phyloP scores from a whole-genome alignment of 164 flowering plant genomes.

The Tetrastigma voinierianum region DNA sequence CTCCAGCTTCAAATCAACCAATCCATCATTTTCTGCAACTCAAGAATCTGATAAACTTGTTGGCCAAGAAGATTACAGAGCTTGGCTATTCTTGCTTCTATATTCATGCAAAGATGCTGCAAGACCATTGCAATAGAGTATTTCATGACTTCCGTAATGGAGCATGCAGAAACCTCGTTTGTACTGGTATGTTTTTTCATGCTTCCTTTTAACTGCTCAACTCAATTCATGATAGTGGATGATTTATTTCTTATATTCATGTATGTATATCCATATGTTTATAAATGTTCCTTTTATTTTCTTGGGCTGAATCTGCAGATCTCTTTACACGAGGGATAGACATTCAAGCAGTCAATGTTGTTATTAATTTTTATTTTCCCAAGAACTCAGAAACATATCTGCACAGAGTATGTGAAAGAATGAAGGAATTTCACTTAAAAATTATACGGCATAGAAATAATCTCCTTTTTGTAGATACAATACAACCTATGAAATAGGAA shows the following conservation, averaged over 20 bases:
- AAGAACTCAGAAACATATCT: conserved; percentile 93
- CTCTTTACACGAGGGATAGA: conserved; percentile 96
- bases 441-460: too few relatives aligned
- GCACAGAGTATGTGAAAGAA: too few relatives aligned
- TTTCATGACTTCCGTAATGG: conserved; percentile 99
- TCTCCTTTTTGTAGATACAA: too few relatives aligned
- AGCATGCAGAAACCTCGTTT: conserved; percentile 98
- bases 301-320: conserved; percentile 47
- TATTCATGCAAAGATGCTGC: conserved; percentile 98
- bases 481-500: too few relatives aligned
- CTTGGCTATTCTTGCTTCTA: conserved; percentile 98
- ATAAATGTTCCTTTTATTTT: background rate
- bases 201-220: background rate
- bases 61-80: conserved; percentile 98
- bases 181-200: conserved; percentile 64
- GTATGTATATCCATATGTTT: background rate
- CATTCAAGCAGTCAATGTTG: conserved; percentile 99
- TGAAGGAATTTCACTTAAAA: too few relatives aligned
- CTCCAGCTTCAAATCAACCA: conserved; percentile 98
- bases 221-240: background rate
- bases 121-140: conserved; percentile 96
- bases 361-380: conserved; percentile 96
- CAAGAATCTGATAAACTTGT: conserved; percentile 91
- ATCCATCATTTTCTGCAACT: conserved; percentile 97
- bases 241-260: background rate